These are phyloP conservation scores for Pythium guiyangense DNA, from an alignment of 352 stramenopile species.

Conservation along the genomic window DNA sequence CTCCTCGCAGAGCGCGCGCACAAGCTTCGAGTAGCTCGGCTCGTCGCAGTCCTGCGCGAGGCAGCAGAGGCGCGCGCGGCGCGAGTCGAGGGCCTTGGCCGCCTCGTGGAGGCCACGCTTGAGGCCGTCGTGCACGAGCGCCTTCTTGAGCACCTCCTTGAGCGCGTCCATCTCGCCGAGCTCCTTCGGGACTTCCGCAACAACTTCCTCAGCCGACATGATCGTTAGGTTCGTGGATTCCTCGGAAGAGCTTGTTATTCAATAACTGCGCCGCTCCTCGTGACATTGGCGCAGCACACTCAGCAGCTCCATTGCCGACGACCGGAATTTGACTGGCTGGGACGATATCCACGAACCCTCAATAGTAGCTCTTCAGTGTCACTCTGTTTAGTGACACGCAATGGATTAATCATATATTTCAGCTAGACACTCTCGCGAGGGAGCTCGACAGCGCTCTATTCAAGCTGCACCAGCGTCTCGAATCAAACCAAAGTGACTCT, in stretches of 20 bases:
- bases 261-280: constrained; percentile 18
- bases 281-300: too few species aligned
- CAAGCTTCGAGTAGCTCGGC: constrained; percentile 99
- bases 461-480: too few species aligned
- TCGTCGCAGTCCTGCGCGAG: constrained; percentile 99
- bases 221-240: constrained; percentile 45
- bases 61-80: constrained; percentile 97
- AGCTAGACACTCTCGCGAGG: not conserved
- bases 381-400: not conserved
- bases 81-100: constrained; percentile 98
- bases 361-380: not conserved
- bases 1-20: constrained; percentile 94
- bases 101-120: constrained; percentile 98
- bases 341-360: not conserved
- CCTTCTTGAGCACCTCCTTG: constrained; percentile 99
- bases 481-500: too few species aligned
- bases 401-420: not conserved
- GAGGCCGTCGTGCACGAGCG: constrained; percentile 98
- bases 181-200: constrained; percentile 90
- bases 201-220: constrained; percentile 92
- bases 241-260: constrained; percentile 47
- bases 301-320: too few species aligned
- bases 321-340: constrained; percentile 51
- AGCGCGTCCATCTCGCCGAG: constrained; percentile 97
- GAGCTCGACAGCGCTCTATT: not conserved